A percentile compares a stretch with the other conserved stretches of the same genome.
These are phyloP conservation scores for Orobanche coerulescens DNA, from an alignment of 257 asterid genomes.

Conservation along the genomic window DNA sequence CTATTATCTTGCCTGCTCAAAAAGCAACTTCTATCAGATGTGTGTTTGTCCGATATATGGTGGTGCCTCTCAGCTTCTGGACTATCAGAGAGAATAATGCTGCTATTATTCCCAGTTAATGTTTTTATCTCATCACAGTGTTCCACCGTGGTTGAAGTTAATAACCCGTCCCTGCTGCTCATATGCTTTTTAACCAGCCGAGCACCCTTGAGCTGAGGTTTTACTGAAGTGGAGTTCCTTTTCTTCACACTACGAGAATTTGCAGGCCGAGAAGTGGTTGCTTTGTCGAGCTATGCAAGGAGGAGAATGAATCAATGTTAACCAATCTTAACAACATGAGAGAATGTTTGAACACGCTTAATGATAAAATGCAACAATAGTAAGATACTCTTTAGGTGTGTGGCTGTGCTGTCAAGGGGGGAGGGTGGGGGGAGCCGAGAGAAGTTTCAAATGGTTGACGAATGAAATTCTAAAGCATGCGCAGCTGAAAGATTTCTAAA, in stretches of 20 bases:
- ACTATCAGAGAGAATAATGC: constrained; percentile 19
- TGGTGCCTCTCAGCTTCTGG: constrained; percentile 31
- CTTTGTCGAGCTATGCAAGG: constrained; percentile 31
- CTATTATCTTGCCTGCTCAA: constrained; percentile 17
- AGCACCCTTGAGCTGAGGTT: constrained; percentile 32
- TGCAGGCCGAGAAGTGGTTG: constrained; percentile 27
- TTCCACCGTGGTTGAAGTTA: constrained; percentile 33
- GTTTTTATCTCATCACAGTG: constrained; percentile 14
- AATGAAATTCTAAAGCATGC: not conserved
- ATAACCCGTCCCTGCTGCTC: constrained; percentile 26
- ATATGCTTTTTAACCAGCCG: constrained; percentile 49
- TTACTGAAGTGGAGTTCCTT: constrained; percentile 28
- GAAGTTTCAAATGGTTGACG: not conserved
- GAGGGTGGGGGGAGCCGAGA: not conserved
- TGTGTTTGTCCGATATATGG: constrained; percentile 21
- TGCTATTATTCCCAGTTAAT: constrained; percentile 18
- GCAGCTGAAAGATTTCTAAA: not conserved
- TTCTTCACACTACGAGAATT: constrained; percentile 33
- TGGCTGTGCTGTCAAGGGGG: not conserved
- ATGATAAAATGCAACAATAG: not conserved
- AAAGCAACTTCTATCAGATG: constrained; percentile 18
- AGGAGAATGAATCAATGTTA: constrained; percentile 15
- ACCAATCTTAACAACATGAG: constrained; percentile 9
- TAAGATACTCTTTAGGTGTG: not conserved
- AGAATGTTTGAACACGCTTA: constrained; percentile 6